Base-by-base conservation (phyloP, 2,329 filamentous ascomycete genomes). In the Chaetomium globosum region DNA sequence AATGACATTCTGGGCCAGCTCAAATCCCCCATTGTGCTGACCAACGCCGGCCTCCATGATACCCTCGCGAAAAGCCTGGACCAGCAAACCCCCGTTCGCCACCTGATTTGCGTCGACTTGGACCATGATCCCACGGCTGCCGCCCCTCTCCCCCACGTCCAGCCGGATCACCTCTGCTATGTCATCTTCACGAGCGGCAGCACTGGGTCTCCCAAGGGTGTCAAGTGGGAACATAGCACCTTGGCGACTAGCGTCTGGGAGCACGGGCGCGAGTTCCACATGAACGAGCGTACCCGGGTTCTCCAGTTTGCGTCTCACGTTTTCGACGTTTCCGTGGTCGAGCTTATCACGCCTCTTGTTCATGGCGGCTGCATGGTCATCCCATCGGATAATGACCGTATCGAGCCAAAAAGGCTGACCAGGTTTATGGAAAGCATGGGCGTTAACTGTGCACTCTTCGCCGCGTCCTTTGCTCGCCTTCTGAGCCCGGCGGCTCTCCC, bases 171-270 rank as follows among this genome's bases (percentile, higher is more conserved):
- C 36, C 53, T 62, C 1, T 58, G 59, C 10, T 74, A 71, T 26
- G 80, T 82, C 68, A 80, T 83, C 70, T 83, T 83, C 71, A 83
- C 82, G 23, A 83, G 81, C 12, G 82, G 82, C 19, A 83, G 80
- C 43, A 84, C 82, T 0, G 82, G 82, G 6, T 73, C 74, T 31
- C 82, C 81, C 8, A 84, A 84, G 23, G 82, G 82, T 31, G 80
- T 83, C 28, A 76, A 82, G 30, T 67, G 73, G 57, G 62, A 69
- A 57, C 73, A 75, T 54, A 31, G 55, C 31, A 61, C 67, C 3
- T 39, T 72, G 19, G 65, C 67, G 49, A 71, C 71, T 1, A 70
- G 70, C 39, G 43, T 46, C 10, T 49, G 33, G 51, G 56, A 57
- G 16, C 58, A 63, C 51, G 65, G 58, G 19, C 51, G 43, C 12